Percentiles rank a stretch among this genome's conserved stretches.
These are phyloP conservation scores for Agaricus blazei DNA, from an alignment of 768 basidiomycete genomes.

Conservation along the genomic window DNA sequence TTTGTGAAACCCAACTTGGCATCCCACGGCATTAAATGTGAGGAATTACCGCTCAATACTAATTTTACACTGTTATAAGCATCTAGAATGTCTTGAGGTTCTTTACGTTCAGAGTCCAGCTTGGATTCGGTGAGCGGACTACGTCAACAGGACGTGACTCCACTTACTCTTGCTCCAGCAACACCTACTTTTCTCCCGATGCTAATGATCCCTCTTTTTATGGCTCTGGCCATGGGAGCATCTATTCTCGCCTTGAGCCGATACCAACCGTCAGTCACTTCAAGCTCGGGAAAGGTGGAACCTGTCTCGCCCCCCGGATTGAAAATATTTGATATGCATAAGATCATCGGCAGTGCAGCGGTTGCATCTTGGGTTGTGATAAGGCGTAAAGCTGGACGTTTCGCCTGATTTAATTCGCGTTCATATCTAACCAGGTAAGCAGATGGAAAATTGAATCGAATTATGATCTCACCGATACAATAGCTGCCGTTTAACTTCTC, in stretches of 20 bases:
- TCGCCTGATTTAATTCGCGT: constrained; percentile 72
- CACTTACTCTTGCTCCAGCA: constrained; percentile 69
- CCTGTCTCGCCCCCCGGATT: constrained; percentile 36
- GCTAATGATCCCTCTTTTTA: constrained; percentile 57
- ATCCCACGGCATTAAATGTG: constrained; percentile 85
- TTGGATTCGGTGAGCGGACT: constrained; percentile 20
- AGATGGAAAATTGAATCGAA: background rate
- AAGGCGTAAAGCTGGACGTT: constrained; percentile 76
- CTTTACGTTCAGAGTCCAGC: constrained; percentile 68
- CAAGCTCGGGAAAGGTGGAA: constrained; percentile 59
- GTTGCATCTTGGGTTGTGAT: constrained; percentile 83
- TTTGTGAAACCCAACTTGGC: constrained; percentile 76
- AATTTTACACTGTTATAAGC: constrained; percentile 67
- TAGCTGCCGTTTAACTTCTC: constrained; percentile 76
- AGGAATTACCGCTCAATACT: constrained; percentile 75
- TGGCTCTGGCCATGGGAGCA: constrained; percentile 62
- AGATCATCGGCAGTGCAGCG: constrained; percentile 72
- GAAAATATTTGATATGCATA: constrained; percentile 74
- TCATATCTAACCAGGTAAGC: constrained; percentile 62
- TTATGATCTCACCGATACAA: constrained; percentile 63
- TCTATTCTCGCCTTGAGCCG: constrained; percentile 75
- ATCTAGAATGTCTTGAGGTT: constrained; percentile 79
- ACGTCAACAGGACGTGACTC: constrained; percentile 4
- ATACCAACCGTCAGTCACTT: constrained; percentile 99
- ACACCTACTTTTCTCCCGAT: constrained; percentile 83